Base-by-base conservation (phyloP, 2,329 filamentous ascomycete genomes). In the Boeremia exigua region DNA sequence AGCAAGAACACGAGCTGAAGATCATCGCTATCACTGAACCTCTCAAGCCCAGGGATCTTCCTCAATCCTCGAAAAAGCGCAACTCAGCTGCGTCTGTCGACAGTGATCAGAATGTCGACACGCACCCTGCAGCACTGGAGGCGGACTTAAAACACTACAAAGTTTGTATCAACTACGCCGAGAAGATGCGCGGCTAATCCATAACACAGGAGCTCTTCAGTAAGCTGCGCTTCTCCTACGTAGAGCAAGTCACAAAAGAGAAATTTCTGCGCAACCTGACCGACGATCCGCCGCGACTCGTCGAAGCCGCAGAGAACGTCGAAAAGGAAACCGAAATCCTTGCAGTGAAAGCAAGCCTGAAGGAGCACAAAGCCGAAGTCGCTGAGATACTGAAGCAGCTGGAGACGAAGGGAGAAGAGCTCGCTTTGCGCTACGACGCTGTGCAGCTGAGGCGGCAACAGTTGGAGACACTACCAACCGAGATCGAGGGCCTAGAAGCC, bases 241-340 rank as follows among this genome's bases (percentile, higher is more conserved):
- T 97, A 66, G 95, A 99, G 78, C 95, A 98, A 80, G 92, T 98
- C 60, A 98, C 94, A 39, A 99, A 98, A 78, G 95, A 99, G 75
- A 96, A 96, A 71, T 98, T 97, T 76, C 88, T 99, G 50, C 91
- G 92, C 64, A 88, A 91, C 61, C 96, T 98, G 66, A 92, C 96
- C 14, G 92, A 91, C 60, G 91, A 96, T 60, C 92, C 93, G 44
- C 95, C 94, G 0, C 82, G 93, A 14, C 89, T 98, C 40, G 90
- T 96, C 54, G 88, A 88, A 36, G 86, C 88, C 38, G 84, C 88
- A 66, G 93, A 98, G 71, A 98, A 97, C 72, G 60, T 71, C 3
- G 68, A 66, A 36, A 71, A 74, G 53, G 75, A 76, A 52, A 81
- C 84, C 53, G 88, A 91, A 57, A 79, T 91, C 14, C 82, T 81